phyloP scores from a whole-genome alignment of 176 grass and related monocot species.

The Oryza glumipatula region DNA sequence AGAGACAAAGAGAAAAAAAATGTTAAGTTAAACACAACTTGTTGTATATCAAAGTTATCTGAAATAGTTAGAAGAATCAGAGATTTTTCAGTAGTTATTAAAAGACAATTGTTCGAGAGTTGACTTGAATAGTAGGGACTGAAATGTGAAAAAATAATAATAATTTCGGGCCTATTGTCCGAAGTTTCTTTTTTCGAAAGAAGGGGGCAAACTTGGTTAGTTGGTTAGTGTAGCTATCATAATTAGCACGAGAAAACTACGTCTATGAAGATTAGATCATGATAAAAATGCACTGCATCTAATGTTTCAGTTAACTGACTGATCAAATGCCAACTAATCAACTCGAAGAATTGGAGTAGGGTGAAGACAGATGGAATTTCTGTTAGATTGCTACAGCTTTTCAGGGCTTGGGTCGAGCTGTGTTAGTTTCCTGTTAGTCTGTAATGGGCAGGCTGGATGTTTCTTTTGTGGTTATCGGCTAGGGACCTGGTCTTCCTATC shows the following conservation, averaged over 20 bases:
- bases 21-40: background rate
- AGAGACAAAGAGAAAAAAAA: background rate
- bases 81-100: background rate
- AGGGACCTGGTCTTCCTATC: no score
- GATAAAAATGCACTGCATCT: no score
- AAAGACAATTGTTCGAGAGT: background rate
- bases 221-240: background rate
- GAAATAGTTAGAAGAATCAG: background rate
- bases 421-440: no score
- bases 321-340: no score
- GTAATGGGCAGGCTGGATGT: no score
- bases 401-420: no score
- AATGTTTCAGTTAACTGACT: no score
- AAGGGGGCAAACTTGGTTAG: background rate
- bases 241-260: background rate
- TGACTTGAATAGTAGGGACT: background rate
- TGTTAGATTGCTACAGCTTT: no score
- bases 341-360: no score
- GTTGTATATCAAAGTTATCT: background rate
- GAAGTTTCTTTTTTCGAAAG: background rate
- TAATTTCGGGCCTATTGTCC: background rate
- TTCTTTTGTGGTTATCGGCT: no score
- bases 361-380: no score
- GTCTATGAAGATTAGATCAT: background rate
- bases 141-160: background rate